Evolutionary conservation across 306 rosid genomes (phyloP).

Genomic region (Clitoria ternatea): DNA sequence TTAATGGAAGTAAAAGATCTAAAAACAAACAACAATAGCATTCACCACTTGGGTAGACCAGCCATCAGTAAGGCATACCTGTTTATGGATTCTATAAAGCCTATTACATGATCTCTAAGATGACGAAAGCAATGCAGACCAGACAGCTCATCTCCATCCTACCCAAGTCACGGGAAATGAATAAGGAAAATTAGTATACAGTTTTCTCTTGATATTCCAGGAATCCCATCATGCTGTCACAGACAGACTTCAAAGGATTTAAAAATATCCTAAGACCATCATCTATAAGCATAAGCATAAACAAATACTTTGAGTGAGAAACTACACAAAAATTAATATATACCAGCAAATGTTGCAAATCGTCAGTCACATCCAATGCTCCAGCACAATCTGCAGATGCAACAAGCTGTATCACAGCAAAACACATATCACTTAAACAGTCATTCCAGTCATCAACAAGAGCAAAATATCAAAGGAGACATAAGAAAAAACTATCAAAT

Average conservation of each 20-base stretch:
- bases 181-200: conserved; percentile 1
- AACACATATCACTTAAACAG: conserved; percentile 38
- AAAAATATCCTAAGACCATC: background rate
- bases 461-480: conserved; percentile 1
- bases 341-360: conserved; percentile 91
- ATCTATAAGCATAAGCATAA: background rate
- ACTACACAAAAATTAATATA: background rate
- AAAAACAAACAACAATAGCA: background rate
- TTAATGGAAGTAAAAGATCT: background rate
- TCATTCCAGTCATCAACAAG: conserved; percentile 13
- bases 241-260: conserved; percentile 2
- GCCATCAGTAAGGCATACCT: conserved; percentile 45
- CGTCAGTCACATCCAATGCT: conserved; percentile 91
- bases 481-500: background rate
- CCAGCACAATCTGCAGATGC: conserved; percentile 98
- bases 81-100: conserved; percentile 89
- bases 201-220: conserved; percentile 1
- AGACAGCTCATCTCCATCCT: conserved; percentile 97
- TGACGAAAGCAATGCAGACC: conserved; percentile 98
- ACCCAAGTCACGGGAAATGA: conserved; percentile 31
- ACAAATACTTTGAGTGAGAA: background rate
- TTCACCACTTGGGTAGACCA: conserved; percentile 6
- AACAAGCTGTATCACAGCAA: conserved; percentile 91
- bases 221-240: background rate
- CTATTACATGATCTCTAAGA: conserved; percentile 85